These are phyloP conservation scores for Pulveroboletus sp. DNA, from an alignment of 768 basidiomycete genomes.

Conservation along the genomic window DNA sequence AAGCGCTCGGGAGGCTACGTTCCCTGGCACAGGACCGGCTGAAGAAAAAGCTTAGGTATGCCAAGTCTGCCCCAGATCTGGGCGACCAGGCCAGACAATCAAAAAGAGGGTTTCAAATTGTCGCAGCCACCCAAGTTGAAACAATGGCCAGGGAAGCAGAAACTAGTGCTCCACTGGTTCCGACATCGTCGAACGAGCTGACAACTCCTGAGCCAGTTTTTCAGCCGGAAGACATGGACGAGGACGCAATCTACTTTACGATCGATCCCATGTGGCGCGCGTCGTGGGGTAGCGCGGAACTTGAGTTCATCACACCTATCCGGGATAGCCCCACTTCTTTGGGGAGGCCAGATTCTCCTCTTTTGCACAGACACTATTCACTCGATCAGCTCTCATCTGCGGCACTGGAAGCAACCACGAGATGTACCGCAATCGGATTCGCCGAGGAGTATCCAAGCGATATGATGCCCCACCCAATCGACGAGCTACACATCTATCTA, in stretches of 20 bases:
- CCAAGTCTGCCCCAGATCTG: slow-evolving; percentile 27
- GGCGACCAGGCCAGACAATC: neutral
- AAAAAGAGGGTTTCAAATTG: neutral
- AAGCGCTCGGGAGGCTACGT: slow-evolving; percentile 6
- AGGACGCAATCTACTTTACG: slow-evolving; percentile 28
- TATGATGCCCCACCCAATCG: slow-evolving; percentile 11
- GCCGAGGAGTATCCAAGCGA: neutral
- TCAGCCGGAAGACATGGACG: slow-evolving; percentile 14
- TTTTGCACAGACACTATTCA: slow-evolving; percentile 21
- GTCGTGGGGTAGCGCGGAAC: slow-evolving; percentile 20
- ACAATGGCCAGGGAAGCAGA: neutral
- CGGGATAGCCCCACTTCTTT: slow-evolving; percentile 10
- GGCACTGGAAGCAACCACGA: neutral
- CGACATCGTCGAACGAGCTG: neutral
- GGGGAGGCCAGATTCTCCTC: slow-evolving; percentile 22
- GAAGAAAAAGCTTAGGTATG: slow-evolving; percentile 17
- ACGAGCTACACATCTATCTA: slow-evolving; percentile 24
- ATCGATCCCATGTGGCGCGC: slow-evolving; percentile 21
- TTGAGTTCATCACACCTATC: slow-evolving; percentile 25
- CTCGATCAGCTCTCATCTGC: slow-evolving; percentile 14
- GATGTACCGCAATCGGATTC: neutral
- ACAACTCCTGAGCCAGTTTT: neutral
- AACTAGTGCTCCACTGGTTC: neutral
- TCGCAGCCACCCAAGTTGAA: neutral
- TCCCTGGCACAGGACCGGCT: slow-evolving; percentile 15